Percentiles rank a stretch among this genome's conserved stretches.
phyloP scores from a whole-genome alignment of 2,329 filamentous ascomycete species.

The Colletotrichum brevisporum region DNA sequence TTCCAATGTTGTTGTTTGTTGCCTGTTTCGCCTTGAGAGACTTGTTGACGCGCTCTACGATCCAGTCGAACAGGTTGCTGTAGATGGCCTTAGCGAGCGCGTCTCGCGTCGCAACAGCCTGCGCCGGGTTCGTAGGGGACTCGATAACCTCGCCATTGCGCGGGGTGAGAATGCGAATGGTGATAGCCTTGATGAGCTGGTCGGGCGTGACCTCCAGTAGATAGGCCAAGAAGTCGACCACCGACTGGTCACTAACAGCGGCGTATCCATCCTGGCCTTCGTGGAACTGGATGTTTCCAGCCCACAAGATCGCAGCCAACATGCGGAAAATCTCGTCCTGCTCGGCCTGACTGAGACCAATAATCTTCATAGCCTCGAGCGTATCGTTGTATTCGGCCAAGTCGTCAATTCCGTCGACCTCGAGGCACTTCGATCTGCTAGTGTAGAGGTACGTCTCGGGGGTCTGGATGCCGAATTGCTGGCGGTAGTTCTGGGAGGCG shows the following conservation, averaged over 20 bases:
- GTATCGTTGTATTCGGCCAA: slow-evolving; percentile 90
- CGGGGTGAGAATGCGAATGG: slow-evolving; percentile 85
- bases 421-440: slow-evolving; percentile 92
- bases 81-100: slow-evolving; percentile 97
- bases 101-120: slow-evolving; percentile 89
- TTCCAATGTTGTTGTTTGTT: slow-evolving; percentile 89
- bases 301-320: slow-evolving; percentile 91
- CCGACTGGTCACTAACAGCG: slow-evolving; percentile 86
- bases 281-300: slow-evolving; percentile 91
- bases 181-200: slow-evolving; percentile 88
- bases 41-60: slow-evolving; percentile 90
- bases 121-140: slow-evolving; percentile 86
- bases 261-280: slow-evolving; percentile 94
- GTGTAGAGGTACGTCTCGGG: slow-evolving; percentile 96
- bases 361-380: slow-evolving; percentile 92
- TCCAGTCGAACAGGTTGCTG: slow-evolving; percentile 98
- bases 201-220: slow-evolving; percentile 88
- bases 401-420: slow-evolving; percentile 96
- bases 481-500: slow-evolving; percentile 86
- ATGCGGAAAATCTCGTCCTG: slow-evolving; percentile 98
- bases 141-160: slow-evolving; percentile 77
- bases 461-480: slow-evolving; percentile 90
- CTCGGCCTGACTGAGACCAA: slow-evolving; percentile 88
- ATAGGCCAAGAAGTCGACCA: slow-evolving; percentile 95
- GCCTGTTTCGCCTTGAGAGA: slow-evolving; percentile 85